Evolutionary conservation across 2,329 filamentous ascomycete species (phyloP).

Genomic region (Allantophomopsis cytisporea): DNA sequence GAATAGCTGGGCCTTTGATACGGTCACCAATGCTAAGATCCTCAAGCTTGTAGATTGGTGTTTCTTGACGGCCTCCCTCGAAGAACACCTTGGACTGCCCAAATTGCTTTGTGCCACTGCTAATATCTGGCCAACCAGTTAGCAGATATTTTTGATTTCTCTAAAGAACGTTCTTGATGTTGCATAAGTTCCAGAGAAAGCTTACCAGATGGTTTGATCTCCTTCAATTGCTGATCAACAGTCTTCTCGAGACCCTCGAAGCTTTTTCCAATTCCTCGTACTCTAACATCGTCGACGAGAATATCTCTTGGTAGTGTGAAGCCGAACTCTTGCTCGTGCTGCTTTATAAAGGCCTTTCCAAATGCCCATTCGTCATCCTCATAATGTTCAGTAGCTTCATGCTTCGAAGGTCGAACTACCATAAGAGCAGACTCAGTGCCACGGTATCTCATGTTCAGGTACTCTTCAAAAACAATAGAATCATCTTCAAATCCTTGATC

Average conservation of each 20-base stretch:
- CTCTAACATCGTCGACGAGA: constrained; percentile 80
- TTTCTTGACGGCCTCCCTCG: constrained; percentile 69
- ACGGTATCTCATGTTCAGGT: constrained; percentile 85
- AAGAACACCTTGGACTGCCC: constrained; percentile 50
- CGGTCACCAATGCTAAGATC: constrained; percentile 60
- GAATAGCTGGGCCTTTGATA: constrained; percentile 68
- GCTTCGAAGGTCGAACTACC: constrained; percentile 60
- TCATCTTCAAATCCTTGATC: constrained; percentile 68
- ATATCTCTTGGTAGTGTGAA: constrained; percentile 79
- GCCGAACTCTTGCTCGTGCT: constrained; percentile 87
- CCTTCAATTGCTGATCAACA: constrained; percentile 68
- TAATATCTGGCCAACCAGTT: constrained; percentile 5
- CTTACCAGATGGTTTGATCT: constrained; percentile 35
- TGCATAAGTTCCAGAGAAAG: not conserved
- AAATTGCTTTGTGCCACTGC: constrained; percentile 42
- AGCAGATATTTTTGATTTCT: constrained; percentile 26
- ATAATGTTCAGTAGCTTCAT: constrained; percentile 45
- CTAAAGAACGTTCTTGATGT: not conserved
- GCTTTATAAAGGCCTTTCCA: constrained; percentile 69
- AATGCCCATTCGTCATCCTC: constrained; percentile 65
- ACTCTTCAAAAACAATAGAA: constrained; percentile 76
- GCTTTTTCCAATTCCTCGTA: constrained; percentile 79
- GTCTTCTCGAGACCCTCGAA: constrained; percentile 69
- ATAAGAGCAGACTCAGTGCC: constrained; percentile 87
- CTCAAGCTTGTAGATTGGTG: constrained; percentile 72